These are phyloP conservation scores for Pythium aquatile DNA, from an alignment of 352 stramenopile species.

Conservation along the genomic window DNA sequence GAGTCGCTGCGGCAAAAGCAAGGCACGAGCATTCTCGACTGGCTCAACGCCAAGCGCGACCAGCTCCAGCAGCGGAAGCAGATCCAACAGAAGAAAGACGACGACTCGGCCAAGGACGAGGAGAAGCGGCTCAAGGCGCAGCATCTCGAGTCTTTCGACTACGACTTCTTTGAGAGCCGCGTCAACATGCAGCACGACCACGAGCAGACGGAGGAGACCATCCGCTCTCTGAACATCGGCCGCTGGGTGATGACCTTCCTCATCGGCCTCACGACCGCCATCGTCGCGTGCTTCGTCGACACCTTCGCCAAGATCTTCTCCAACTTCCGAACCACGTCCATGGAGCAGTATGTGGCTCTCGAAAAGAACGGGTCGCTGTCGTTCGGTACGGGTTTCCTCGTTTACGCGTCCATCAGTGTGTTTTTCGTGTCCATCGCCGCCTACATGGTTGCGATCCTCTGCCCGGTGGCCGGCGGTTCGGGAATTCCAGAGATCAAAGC, in stretches of 20 bases:
- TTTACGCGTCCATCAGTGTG: conserved; percentile 92
- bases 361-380: conserved; percentile 44
- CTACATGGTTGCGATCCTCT: conserved; percentile 92
- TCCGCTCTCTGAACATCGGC: conserved; percentile 78
- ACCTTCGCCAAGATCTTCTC: conserved; percentile 86
- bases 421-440: conserved; percentile 90
- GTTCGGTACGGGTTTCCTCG: conserved; percentile 81
- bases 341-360: conserved; percentile 75
- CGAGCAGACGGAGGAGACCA: conserved; percentile 69
- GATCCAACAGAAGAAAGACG: conserved; percentile 26
- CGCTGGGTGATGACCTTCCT: conserved; percentile 96
- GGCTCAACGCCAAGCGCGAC: conserved; percentile 51
- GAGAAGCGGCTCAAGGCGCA: conserved; percentile 82
- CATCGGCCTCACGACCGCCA: conserved; percentile 91
- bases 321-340: conserved; percentile 87
- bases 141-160: conserved; percentile 85
- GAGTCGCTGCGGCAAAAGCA: conserved; percentile 61
- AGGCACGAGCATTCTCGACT: conserved; percentile 66
- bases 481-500: conserved; percentile 98
- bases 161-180: conserved; percentile 85
- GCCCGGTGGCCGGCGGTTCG: conserved; percentile 94
- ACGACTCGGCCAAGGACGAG: conserved; percentile 47
- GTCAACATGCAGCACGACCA: conserved; percentile 88
- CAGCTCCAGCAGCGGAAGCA: conserved; percentile 19
- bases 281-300: conserved; percentile 94